phyloP scores from a whole-genome alignment of 495 filamentous ascomycete genomes.

The Entonaema liquescens region DNA sequence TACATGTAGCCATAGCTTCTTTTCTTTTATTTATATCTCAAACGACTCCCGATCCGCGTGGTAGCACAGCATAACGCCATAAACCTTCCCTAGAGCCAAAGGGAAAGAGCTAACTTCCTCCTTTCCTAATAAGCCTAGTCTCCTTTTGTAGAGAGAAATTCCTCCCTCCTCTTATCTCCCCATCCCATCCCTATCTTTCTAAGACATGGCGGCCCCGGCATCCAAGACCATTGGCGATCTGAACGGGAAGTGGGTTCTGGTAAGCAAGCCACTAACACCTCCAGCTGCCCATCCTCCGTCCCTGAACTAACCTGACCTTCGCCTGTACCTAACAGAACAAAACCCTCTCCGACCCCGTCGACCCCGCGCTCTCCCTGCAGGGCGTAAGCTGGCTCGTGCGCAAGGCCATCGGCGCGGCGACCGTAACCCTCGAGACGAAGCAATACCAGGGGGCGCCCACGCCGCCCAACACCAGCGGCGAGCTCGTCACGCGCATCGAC shows the following conservation, averaged over 20 bases:
- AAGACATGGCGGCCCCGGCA: conserved; percentile 88
- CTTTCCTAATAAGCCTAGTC: too few relatives aligned
- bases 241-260: conserved; percentile 81
- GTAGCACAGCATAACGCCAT: too few relatives aligned
- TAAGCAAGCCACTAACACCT: conserved; percentile 49
- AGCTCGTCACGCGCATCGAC: conserved; percentile 73
- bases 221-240: conserved; percentile 76
- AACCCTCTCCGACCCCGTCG: conserved; percentile 73
- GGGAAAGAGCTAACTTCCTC: too few relatives aligned
- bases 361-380: conserved; percentile 81
- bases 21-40: background rate
- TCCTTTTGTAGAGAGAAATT: too few relatives aligned
- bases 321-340: too few relatives aligned
- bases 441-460: conserved; percentile 64
- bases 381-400: conserved; percentile 84
- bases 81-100: too few relatives aligned
- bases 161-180: too few relatives aligned
- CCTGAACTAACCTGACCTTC: too few relatives aligned
- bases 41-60: too few relatives aligned
- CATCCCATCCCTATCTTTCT: too few relatives aligned
- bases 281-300: background rate
- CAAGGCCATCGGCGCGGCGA: conserved; percentile 75
- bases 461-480: conserved; percentile 49
- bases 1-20: too few relatives aligned
- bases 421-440: conserved; percentile 73